phyloP scores from a whole-genome alignment of 345 rosid species.

The Eucalyptus pumila region DNA sequence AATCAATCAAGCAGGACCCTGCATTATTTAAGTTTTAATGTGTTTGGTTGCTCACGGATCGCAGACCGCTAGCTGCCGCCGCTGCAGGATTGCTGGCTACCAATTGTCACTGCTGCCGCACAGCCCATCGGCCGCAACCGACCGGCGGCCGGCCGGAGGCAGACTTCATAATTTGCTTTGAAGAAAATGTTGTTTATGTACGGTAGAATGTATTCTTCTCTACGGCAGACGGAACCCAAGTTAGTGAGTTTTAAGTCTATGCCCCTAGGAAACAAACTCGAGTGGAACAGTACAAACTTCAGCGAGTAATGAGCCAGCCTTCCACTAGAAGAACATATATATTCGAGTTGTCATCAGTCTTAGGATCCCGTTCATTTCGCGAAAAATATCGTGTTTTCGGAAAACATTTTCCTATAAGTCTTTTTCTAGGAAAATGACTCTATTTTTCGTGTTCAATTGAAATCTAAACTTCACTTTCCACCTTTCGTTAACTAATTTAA shows the following conservation, averaged over 20 bases:
- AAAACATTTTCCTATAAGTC: too few species aligned
- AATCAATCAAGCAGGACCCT: neutral
- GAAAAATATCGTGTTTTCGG: rapidly evolving
- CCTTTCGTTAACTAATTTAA: rapidly evolving
- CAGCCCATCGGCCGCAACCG: rapidly evolving
- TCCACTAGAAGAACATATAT: neutral
- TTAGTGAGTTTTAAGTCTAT: neutral
- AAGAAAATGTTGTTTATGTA: neutral
- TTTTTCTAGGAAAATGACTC: rapidly evolving
- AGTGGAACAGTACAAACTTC: rapidly evolving
- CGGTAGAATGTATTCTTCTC: neutral
- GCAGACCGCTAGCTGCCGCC: rapidly evolving
- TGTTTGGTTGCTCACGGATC: rapidly evolving
- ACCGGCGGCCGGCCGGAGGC: rapidly evolving
- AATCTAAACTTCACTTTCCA: rapidly evolving
- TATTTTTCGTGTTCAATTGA: rapidly evolving
- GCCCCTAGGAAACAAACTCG: neutral
- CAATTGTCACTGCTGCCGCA: rapidly evolving
- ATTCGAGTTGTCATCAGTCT: rapidly evolving
- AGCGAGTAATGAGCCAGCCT: neutral
- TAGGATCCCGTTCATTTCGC: rapidly evolving
- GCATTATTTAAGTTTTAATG: too few species aligned
- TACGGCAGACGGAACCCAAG: rapidly evolving
- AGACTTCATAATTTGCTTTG: neutral
- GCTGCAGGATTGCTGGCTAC: rapidly evolving